Percentiles rank a stretch among this genome's conserved stretches.
Conservation (phyloP, 1,284 basidiomycete genomes). For the Cryptococcus maquisensis region DNA sequence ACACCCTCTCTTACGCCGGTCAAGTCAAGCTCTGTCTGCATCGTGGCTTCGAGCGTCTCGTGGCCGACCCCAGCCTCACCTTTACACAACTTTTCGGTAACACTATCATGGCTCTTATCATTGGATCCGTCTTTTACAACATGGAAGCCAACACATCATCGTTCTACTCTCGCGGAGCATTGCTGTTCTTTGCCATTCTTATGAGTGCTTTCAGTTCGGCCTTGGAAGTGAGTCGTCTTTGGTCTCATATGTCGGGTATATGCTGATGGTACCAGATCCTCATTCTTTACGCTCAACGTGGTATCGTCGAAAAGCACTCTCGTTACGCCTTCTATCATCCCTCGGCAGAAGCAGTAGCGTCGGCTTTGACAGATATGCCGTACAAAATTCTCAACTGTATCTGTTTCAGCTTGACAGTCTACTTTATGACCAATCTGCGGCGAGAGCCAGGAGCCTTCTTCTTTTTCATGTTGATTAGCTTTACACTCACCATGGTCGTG, state of each 20-base stretch:
- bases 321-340: slow-evolving; percentile 52
- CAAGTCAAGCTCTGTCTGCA: slow-evolving; percentile 49
- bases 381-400: slow-evolving; percentile 50
- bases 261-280: slow-evolving; percentile 35
- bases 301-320: slow-evolving; percentile 50
- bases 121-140: slow-evolving; percentile 49
- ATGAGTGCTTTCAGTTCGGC: slow-evolving; percentile 34
- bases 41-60: slow-evolving; percentile 48
- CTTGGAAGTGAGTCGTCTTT: slow-evolving; percentile 17
- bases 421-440: slow-evolving; percentile 51
- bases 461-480: slow-evolving; percentile 11
- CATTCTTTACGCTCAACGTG: slow-evolving; percentile 51
- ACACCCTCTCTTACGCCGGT: slow-evolving; percentile 47
- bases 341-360: slow-evolving; percentile 50
- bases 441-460: slow-evolving; percentile 28
- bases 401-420: slow-evolving; percentile 46
- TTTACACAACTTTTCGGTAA: slow-evolving; percentile 49
- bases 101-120: slow-evolving; percentile 48
- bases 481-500: slow-evolving; percentile 48
- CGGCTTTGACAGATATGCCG: slow-evolving; percentile 52
- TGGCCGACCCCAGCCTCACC: slow-evolving; percentile 48
- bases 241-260: neutral
- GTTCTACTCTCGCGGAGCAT: slow-evolving; percentile 41
- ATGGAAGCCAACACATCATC: slow-evolving; percentile 32
- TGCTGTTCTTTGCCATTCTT: slow-evolving; percentile 50